Percentiles rank a stretch among this genome's conserved stretches.
These are phyloP conservation scores for Magnusiomyces paraingens DNA, from an alignment of 1,139 yeast species.

Conservation along the genomic window DNA sequence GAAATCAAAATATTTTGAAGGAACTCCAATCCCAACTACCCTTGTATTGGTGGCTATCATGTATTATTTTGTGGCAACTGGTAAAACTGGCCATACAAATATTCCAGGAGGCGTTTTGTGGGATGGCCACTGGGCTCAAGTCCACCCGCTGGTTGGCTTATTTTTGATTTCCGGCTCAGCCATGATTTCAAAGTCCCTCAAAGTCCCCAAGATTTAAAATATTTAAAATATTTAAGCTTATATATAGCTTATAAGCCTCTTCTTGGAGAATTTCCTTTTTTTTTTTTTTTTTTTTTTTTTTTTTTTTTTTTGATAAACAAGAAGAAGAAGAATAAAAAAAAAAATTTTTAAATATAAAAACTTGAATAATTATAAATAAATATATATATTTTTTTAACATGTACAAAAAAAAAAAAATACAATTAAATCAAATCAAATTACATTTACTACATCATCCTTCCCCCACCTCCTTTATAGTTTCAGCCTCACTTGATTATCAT, in stretches of 20 bases:
- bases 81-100: constrained; percentile 34
- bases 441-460: too few relatives aligned
- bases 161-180: constrained; percentile 82
- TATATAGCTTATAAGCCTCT: not conserved
- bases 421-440: not conserved
- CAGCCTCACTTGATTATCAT: too few relatives aligned
- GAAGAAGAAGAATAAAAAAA: too few relatives aligned
- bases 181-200: constrained; percentile 84
- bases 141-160: constrained; percentile 62
- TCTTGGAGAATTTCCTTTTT: constrained; percentile 1
- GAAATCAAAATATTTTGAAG: constrained; percentile 76
- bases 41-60: constrained; percentile 64
- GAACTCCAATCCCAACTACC: constrained; percentile 91
- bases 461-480: too few relatives aligned
- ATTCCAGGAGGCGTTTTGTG: constrained; percentile 59
- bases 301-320: too few relatives aligned
- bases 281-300: constrained; percentile 8
- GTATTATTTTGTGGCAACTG: constrained; percentile 52
- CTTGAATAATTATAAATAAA: too few relatives aligned
- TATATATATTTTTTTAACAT: too few relatives aligned
- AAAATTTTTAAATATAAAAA: too few relatives aligned
- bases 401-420: too few relatives aligned
- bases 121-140: constrained; percentile 52
- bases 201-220: constrained; percentile 79
- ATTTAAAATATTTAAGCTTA: constrained; percentile 19